Conservation (phyloP, 2,329 filamentous ascomycete genomes). For the Trichophyton schoenleinii region DNA sequence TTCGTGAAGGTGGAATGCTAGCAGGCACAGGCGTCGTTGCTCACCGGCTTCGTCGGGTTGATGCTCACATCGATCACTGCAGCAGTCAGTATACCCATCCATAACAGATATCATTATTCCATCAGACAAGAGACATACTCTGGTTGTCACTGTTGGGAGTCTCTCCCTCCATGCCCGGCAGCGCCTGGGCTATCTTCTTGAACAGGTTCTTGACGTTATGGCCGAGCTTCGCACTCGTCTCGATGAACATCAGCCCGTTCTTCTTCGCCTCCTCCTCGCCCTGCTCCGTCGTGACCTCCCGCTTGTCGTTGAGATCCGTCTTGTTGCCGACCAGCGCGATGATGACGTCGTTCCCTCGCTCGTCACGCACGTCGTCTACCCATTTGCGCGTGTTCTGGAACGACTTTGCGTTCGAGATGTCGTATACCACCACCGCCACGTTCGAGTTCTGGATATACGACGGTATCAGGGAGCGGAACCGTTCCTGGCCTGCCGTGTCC, state of each 20-base stretch:
- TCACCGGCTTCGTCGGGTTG: constrained; percentile 51
- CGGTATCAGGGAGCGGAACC: constrained; percentile 91
- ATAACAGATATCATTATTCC: too few relatives aligned
- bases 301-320: constrained; percentile 96
- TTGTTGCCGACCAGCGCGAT: constrained; percentile 98
- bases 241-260: constrained; percentile 96
- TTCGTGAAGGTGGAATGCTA: constrained; percentile 23
- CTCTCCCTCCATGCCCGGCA: constrained; percentile 93
- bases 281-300: constrained; percentile 90
- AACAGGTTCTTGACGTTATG: constrained; percentile 98
- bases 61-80: constrained; percentile 91
- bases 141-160: constrained; percentile 65
- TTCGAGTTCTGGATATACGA: constrained; percentile 97
- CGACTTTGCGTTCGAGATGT: constrained; percentile 92
- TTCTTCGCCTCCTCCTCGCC: constrained; percentile 97
- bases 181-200: constrained; percentile 91
- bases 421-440: constrained; percentile 96
- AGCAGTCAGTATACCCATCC: constrained; percentile 10
- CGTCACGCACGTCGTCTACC: constrained; percentile 95
- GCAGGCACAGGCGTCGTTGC: constrained; percentile 63
- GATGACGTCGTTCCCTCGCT: constrained; percentile 96
- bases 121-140: constrained; percentile 47
- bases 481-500: constrained; percentile 96
- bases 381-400: constrained; percentile 99
- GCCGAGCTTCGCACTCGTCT: constrained; percentile 94